Evolutionary conservation across 257 asterid species (phyloP).

Genomic region (Rubia yunnanensis): DNA sequence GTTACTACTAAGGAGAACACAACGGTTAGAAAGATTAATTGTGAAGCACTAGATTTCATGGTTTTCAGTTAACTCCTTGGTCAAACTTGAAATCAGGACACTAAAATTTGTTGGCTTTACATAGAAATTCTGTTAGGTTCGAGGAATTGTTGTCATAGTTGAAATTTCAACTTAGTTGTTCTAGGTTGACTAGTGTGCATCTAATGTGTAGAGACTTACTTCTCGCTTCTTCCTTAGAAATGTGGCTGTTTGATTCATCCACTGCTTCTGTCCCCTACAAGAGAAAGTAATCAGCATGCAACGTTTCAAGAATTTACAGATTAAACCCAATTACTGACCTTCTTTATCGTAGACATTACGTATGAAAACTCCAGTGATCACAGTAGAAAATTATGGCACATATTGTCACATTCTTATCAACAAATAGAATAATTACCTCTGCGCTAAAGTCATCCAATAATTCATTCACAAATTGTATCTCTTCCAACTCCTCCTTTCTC

Average conservation of each 20-base stretch:
- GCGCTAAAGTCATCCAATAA: constrained; percentile 43
- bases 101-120: neutral
- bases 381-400: neutral
- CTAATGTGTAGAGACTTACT: constrained; percentile 27
- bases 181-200: neutral
- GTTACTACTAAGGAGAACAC: neutral
- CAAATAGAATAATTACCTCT: constrained; percentile 41
- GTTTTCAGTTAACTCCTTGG: neutral
- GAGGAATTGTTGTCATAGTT: neutral
- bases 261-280: constrained; percentile 33
- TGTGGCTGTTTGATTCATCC: constrained; percentile 35
- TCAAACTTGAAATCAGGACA: neutral
- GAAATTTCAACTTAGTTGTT: neutral
- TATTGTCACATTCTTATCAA: constrained; percentile 6
- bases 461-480: constrained; percentile 59
- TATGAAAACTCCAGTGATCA: neutral
- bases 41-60: neutral
- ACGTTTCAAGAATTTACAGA: neutral
- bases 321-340: neutral
- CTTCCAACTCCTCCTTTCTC: constrained; percentile 58
- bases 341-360: neutral
- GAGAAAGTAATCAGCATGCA: constrained; percentile 4
- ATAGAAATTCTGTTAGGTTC: neutral
- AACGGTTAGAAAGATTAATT: neutral
- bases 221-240: constrained; percentile 27